A percentile compares a stretch with the other conserved stretches of the same genome.
Evolutionary conservation across 805 yeast genomes (phyloP).

Genomic region (Yarrowia sp.): DNA sequence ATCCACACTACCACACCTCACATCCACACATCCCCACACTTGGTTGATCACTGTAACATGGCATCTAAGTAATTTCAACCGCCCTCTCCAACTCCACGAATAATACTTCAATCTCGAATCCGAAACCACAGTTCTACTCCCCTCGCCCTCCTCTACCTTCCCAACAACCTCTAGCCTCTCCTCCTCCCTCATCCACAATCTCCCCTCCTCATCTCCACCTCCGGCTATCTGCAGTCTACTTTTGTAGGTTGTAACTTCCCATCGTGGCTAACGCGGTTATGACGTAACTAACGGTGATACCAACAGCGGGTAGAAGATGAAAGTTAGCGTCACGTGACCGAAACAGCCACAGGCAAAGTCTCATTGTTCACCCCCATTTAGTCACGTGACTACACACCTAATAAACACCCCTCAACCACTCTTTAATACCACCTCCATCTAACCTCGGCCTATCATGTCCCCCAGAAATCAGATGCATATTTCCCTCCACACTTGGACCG

Average conservation of each 20-base stretch:
- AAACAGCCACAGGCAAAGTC: too few species aligned
- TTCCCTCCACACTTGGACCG: conserved; percentile 13
- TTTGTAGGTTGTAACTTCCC: conserved; percentile 14
- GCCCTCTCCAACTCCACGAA: not conserved
- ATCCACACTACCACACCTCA: too few species aligned
- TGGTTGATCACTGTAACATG: too few species aligned
- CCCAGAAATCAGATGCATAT: conserved; percentile 36
- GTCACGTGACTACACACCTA: conserved; percentile 5
- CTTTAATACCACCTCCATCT: not conserved
- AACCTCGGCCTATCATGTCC: conserved; percentile 34
- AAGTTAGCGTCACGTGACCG: too few species aligned
- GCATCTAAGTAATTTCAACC: not conserved
- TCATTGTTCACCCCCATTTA: not conserved
- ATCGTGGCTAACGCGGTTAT: conserved; percentile 23
- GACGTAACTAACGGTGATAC: conserved; percentile 16
- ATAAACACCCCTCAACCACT: not conserved
- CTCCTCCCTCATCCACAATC: too few species aligned
- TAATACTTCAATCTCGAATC: too few species aligned
- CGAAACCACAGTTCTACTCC: not conserved
- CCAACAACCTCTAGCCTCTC: too few species aligned
- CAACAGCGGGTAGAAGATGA: too few species aligned
- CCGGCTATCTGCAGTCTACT: not conserved
- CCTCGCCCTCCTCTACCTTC: not conserved
- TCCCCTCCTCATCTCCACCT: not conserved
- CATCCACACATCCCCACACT: too few species aligned